phyloP scores from a whole-genome alignment of 2,329 filamentous ascomycete species.

The Lasiodiplodia hormozganensis region DNA sequence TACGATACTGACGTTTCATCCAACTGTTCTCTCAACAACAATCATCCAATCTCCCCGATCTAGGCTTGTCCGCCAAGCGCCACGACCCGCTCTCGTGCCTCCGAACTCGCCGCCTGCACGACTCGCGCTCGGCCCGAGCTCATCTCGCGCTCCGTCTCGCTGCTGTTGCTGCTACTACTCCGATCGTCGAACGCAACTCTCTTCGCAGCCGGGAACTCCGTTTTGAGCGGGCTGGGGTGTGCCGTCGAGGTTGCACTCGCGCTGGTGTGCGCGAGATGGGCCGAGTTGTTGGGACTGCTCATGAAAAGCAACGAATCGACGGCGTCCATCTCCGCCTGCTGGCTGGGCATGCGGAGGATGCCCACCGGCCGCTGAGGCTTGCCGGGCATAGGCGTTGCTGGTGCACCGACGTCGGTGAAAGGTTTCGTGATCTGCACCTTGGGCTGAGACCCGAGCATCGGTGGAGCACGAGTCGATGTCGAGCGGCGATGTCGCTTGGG shows the following conservation, averaged over 20 bases:
- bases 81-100: conserved; percentile 13
- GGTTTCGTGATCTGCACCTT: conserved; percentile 33
- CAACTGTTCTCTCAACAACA: neutral
- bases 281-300: conserved; percentile 76
- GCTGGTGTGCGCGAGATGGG: conserved; percentile 43
- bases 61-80: neutral
- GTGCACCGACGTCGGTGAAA: conserved; percentile 33
- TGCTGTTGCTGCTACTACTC: conserved; percentile 10
- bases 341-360: conserved; percentile 71
- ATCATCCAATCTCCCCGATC: conserved; percentile 1
- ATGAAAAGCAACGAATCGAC: conserved; percentile 82
- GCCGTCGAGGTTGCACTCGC: conserved; percentile 28
- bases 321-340: conserved; percentile 78
- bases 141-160: conserved; percentile 12
- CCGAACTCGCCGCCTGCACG: conserved; percentile 14
- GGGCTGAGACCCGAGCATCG: conserved; percentile 41
- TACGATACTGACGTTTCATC: neutral
- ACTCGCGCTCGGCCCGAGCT: conserved; percentile 1
- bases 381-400: conserved; percentile 41
- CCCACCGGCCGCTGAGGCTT: conserved; percentile 48
- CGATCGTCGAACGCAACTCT: conserved; percentile 29
- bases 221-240: conserved; percentile 40
- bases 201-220: conserved; percentile 34
- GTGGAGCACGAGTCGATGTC: conserved; percentile 42
- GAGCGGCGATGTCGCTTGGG: conserved; percentile 45